Percentiles rank a stretch among this genome's conserved stretches.
These are phyloP conservation scores for Tetracladium maxilliforme DNA, from an alignment of 2,329 filamentous ascomycete genomes.

Conservation along the genomic window DNA sequence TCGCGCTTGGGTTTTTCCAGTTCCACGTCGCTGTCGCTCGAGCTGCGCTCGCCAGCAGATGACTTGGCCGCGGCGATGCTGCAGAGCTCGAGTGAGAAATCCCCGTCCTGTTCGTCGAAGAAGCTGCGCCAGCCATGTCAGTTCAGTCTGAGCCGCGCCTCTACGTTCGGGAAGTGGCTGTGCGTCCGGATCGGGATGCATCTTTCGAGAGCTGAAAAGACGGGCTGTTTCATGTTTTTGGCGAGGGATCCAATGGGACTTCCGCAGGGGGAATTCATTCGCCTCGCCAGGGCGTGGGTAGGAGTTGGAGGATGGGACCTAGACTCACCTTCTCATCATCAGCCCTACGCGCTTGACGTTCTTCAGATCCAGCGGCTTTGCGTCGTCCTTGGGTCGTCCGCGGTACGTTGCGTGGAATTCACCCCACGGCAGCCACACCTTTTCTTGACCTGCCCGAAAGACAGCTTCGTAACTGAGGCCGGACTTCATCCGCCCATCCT, in stretches of 20 bases:
- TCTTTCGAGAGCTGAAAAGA: constrained; percentile 1
- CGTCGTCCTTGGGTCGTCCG: constrained; percentile 48
- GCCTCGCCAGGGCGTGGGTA: too few relatives aligned
- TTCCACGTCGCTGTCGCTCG: too few relatives aligned
- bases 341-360: constrained; percentile 54
- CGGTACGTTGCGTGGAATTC: constrained; percentile 60
- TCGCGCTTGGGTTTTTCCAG: too few relatives aligned
- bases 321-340: constrained; percentile 64
- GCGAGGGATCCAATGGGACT: too few relatives aligned
- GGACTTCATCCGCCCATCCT: constrained; percentile 56
- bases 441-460: constrained; percentile 24
- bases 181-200: too few relatives aligned
- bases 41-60: too few relatives aligned
- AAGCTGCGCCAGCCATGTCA: constrained; percentile 34
- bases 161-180: too few relatives aligned
- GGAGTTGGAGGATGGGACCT: constrained; percentile 1
- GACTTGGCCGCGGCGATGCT: constrained; percentile 34
- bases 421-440: constrained; percentile 45
- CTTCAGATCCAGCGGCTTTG: constrained; percentile 39
- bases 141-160: constrained; percentile 1
- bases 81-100: constrained; percentile 41
- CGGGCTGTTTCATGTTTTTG: too few relatives aligned
- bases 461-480: constrained; percentile 63
- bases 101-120: constrained; percentile 58
- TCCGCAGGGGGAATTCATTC: too few relatives aligned